These are phyloP conservation scores for Dothidotthia symphoricarpi DNA, from an alignment of 2,329 filamentous ascomycete genomes.

Conservation along the genomic window DNA sequence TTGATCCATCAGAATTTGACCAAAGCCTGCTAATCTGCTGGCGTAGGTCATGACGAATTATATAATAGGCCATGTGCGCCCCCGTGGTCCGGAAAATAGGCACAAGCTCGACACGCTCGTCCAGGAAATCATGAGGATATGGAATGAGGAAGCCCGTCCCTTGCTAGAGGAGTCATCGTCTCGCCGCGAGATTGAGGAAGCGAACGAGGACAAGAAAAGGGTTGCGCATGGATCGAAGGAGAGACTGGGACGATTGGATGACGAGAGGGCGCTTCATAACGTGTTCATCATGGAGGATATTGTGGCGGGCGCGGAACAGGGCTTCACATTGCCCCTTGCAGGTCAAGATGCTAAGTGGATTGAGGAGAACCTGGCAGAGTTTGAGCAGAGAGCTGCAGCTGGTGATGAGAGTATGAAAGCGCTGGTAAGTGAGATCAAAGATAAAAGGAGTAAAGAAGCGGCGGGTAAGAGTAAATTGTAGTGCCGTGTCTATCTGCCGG, in stretches of 20 bases:
- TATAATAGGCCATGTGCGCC: conserved; percentile 23
- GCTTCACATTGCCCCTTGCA: conserved; percentile 23
- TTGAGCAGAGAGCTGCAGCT: conserved; percentile 19
- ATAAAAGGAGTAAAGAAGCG: not conserved
- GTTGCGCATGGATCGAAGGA: not conserved
- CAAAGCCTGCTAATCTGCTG: no score
- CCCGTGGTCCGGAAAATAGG: conserved; percentile 12
- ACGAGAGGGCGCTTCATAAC: conserved; percentile 19
- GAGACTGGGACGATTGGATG: conserved; percentile 13
- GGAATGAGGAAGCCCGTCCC: conserved; percentile 11
- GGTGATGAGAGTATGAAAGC: conserved; percentile 24
- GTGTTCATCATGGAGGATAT: conserved; percentile 31
- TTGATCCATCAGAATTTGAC: no score
- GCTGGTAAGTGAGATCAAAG: conserved; percentile 15
- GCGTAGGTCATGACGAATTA: conserved; percentile 15
- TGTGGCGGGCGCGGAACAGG: conserved; percentile 26
- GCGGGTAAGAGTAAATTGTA: not conserved
- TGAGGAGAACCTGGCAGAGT: conserved; percentile 18
- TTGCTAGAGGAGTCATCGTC: not conserved
- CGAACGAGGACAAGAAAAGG: not conserved
- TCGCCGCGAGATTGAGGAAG: not conserved
- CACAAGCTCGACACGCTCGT: conserved; percentile 12
- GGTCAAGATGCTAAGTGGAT: conserved; percentile 27
- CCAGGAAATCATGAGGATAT: conserved; percentile 13
- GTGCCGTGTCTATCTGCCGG: no score